Evolutionary conservation across 192 early-diverging fungal genomes (phyloP).

Genomic region (Backusella mclennaniae): DNA sequence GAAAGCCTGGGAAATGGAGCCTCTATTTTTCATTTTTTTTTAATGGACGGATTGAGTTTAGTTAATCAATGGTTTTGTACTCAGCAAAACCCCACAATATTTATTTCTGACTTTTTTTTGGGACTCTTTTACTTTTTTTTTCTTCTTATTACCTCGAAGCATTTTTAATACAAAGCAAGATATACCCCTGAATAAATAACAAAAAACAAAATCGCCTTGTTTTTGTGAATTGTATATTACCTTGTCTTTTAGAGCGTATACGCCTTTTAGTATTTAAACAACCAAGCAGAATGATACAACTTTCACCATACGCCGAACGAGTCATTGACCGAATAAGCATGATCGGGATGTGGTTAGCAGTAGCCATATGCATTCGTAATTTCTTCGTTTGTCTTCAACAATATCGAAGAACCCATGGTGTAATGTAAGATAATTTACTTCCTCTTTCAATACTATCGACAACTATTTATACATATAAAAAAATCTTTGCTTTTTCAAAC

Average conservation of each 20-base stretch:
- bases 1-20: not conserved
- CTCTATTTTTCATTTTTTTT: not conserved
- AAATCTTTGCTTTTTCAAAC: not conserved
- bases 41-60: not conserved
- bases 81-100: conserved; percentile 6
- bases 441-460: not conserved
- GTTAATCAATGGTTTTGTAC: conserved; percentile 1
- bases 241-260: not conserved
- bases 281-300: conserved; percentile 14
- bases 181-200: not conserved
- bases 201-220: not conserved
- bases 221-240: not conserved
- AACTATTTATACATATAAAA: not conserved
- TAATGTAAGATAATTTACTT: conserved; percentile 17
- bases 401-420: conserved; percentile 25
- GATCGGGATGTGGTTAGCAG: conserved; percentile 30
- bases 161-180: not conserved
- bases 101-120: not conserved
- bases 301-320: conserved; percentile 26
- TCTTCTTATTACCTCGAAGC: not conserved
- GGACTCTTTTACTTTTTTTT: not conserved
- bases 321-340: conserved; percentile 33
- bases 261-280: not conserved
- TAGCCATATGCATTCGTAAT: conserved; percentile 30
- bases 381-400: conserved; percentile 29